A percentile compares a stretch with the other conserved stretches of the same genome.
phyloP scores from a whole-genome alignment of 2,329 filamentous ascomycete species.

The Fusarium pilosicola region DNA sequence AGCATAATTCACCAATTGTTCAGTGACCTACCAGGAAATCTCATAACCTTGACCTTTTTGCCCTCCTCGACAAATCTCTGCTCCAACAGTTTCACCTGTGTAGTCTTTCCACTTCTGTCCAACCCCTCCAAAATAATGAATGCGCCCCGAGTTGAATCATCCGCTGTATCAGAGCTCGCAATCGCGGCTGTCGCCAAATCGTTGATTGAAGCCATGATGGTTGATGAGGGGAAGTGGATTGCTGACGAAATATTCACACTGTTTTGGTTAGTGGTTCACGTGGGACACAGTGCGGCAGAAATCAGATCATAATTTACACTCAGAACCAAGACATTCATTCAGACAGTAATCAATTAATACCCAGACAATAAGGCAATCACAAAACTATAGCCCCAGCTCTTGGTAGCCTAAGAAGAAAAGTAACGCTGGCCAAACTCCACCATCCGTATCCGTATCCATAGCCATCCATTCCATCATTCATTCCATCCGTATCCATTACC shows the following conservation, averaged over 20 bases:
- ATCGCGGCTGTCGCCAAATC: constrained; percentile 61
- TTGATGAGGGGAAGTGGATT: constrained; percentile 23
- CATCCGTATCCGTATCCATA: neutral
- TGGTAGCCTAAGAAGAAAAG: constrained; percentile 42
- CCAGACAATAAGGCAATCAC: constrained; percentile 13
- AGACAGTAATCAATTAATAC: neutral
- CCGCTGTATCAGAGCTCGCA: constrained; percentile 43
- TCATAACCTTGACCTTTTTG: constrained; percentile 61
- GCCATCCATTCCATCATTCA: neutral
- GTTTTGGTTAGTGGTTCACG: constrained; percentile 30
- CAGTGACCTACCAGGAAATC: constrained; percentile 63
- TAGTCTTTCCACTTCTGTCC: constrained; percentile 91
- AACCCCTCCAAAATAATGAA: constrained; percentile 89
- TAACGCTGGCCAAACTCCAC: constrained; percentile 24
- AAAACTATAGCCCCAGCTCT: constrained; percentile 43
- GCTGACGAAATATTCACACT: constrained; percentile 26
- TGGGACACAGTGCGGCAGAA: constrained; percentile 23
- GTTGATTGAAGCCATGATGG: constrained; percentile 59
- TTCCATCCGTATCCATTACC: constrained; percentile 1
- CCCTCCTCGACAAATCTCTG: constrained; percentile 62
- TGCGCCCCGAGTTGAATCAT: constrained; percentile 59
- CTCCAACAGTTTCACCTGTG: constrained; percentile 79
- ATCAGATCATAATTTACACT: constrained; percentile 8
- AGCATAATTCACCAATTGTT: neutral
- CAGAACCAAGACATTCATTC: neutral